Conservation (phyloP, 2,329 filamentous ascomycete species). For the Zymoseptoria brevis region DNA sequence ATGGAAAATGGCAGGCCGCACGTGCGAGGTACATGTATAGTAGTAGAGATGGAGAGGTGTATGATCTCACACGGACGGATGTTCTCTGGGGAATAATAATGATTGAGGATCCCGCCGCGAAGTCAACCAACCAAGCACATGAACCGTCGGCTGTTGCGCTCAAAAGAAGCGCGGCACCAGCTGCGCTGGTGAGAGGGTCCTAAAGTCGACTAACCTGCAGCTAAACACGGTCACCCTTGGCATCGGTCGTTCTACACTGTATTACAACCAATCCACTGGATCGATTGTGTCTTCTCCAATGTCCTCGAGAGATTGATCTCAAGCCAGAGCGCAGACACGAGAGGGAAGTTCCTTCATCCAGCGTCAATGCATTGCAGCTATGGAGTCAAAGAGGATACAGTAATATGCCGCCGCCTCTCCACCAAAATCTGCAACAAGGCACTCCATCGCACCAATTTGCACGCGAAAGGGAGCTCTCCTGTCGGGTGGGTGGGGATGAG, state of each 20-base stretch:
- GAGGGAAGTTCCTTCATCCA: not conserved
- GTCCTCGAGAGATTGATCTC: not conserved
- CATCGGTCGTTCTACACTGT: not conserved
- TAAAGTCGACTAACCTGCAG: not conserved
- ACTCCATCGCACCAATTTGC: not conserved
- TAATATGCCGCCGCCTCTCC: not conserved
- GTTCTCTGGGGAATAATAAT: not conserved
- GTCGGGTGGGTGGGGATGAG: not conserved
- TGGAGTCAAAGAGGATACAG: not conserved
- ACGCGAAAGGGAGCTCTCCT: not conserved
- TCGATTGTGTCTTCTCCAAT: not conserved
- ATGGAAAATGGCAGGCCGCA: constrained; percentile 1
- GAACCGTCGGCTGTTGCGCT: not conserved
- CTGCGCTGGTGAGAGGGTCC: not conserved
- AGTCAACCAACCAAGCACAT: not conserved
- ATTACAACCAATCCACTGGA: not conserved
- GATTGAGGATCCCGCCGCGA: not conserved
- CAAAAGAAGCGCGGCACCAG: not conserved
- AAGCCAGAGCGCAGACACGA: not conserved
- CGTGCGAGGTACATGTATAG: constrained; percentile 5
- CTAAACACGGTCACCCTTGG: not conserved
- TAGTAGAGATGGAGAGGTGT: not conserved
- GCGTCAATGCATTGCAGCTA: not conserved
- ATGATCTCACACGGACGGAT: not conserved
- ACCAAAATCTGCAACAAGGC: not conserved